These are phyloP conservation scores for Herpetospermum pedunculosum DNA, from an alignment of 306 rosid species.

Conservation along the genomic window DNA sequence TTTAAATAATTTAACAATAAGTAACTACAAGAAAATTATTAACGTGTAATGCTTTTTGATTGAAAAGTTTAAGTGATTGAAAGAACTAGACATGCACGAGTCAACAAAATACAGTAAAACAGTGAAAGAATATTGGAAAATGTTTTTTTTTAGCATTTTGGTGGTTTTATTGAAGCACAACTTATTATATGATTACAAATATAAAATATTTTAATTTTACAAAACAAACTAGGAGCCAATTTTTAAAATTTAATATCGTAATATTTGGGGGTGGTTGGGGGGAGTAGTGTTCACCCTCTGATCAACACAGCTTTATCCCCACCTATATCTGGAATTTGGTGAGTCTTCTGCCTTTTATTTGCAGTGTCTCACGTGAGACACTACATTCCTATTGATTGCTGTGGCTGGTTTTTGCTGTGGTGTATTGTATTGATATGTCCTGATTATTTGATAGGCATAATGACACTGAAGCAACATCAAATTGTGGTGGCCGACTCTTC, in stretches of 20 bases:
- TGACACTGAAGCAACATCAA: conserved; percentile 28
- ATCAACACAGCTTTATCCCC: background rate
- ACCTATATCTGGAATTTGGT: background rate
- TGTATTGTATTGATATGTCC: background rate
- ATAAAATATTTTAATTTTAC: background rate
- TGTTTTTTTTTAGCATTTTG: background rate
- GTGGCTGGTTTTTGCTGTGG: background rate
- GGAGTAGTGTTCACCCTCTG: background rate
- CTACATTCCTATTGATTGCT: background rate
- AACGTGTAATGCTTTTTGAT: background rate
- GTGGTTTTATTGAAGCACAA: background rate
- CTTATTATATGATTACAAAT: background rate
- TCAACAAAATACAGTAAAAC: background rate
- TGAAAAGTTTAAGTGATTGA: background rate
- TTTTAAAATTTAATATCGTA: background rate
- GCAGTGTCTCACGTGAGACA: background rate
- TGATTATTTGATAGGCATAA: conserved; percentile 48
- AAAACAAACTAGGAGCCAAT: background rate
- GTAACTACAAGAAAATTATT: background rate
- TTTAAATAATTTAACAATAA: background rate
- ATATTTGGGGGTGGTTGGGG: background rate
- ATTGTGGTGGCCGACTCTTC: conserved; percentile 27
- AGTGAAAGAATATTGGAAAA: background rate
- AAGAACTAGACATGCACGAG: background rate
- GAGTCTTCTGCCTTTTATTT: background rate